A percentile compares a stretch with the other conserved stretches of the same genome.
Conservation (phyloP, 805 yeast species). For the Candida argentea region DNA sequence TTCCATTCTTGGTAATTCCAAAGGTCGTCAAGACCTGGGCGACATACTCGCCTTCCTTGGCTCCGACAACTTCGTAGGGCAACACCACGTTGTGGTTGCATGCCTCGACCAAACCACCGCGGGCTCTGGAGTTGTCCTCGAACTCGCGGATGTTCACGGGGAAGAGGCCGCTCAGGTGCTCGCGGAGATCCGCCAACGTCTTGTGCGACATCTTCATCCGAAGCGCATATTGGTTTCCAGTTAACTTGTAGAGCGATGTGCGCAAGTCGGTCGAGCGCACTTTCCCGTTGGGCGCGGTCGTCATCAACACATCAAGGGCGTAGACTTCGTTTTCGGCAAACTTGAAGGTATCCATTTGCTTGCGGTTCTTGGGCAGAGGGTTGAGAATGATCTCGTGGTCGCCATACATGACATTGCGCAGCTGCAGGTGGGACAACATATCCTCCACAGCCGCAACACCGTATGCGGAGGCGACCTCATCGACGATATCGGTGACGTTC, state of each 20-base stretch:
- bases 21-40: constrained; percentile 71
- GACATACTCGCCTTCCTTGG: constrained; percentile 54
- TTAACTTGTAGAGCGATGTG: constrained; percentile 64
- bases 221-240: constrained; percentile 58
- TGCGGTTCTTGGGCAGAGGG: constrained; percentile 59
- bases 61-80: constrained; percentile 60
- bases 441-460: constrained; percentile 60
- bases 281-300: constrained; percentile 58
- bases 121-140: constrained; percentile 59
- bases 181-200: constrained; percentile 57
- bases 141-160: constrained; percentile 60
- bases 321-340: constrained; percentile 71
- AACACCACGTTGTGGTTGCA: constrained; percentile 53
- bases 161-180: constrained; percentile 49
- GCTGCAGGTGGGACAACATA: constrained; percentile 67
- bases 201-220: constrained; percentile 63
- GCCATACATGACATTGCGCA: constrained; percentile 58
- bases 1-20: constrained; percentile 64
- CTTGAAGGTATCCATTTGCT: constrained; percentile 50
- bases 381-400: constrained; percentile 68
- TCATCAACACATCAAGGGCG: constrained; percentile 62
- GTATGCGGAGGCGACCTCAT: constrained; percentile 47
- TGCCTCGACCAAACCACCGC: constrained; percentile 69
- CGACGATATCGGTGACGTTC: constrained; percentile 64
- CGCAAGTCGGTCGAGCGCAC: constrained; percentile 47